phyloP scores from a whole-genome alignment of 2,329 filamentous ascomycete species.

The Cercospora nicotianae region DNA sequence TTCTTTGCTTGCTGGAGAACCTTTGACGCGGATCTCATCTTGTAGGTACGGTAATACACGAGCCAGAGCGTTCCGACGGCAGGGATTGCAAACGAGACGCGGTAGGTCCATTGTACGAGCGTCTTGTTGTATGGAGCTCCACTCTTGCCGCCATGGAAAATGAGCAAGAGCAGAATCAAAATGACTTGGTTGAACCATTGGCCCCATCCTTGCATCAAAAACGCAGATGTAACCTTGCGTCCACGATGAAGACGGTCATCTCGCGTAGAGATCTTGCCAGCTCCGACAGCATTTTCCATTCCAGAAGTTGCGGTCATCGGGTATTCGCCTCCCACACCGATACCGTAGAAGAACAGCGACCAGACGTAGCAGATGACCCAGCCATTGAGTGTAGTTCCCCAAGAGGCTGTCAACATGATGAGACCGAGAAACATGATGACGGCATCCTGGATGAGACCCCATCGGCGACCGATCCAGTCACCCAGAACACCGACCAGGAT shows the following conservation, averaged over 20 bases:
- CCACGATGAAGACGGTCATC: constrained; percentile 94
- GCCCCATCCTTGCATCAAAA: constrained; percentile 98
- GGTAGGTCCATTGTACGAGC: constrained; percentile 87
- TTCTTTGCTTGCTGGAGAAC: constrained; percentile 81
- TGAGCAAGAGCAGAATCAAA: constrained; percentile 79
- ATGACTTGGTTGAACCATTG: constrained; percentile 92
- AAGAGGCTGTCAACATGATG: constrained; percentile 85
- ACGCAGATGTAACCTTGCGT: constrained; percentile 91
- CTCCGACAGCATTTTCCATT: constrained; percentile 74
- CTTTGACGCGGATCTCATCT: constrained; percentile 86
- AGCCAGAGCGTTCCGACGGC: constrained; percentile 91
- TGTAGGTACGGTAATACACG: constrained; percentile 91
- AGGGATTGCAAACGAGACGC: constrained; percentile 86
- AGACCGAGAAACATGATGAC: constrained; percentile 92
- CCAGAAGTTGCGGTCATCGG: constrained; percentile 95
- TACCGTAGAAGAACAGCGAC: constrained; percentile 88
- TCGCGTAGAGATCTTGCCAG: constrained; percentile 82
- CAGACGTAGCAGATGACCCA: constrained; percentile 98
- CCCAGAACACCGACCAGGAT: constrained; percentile 78
- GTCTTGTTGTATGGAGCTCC: constrained; percentile 73
- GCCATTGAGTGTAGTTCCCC: constrained; percentile 82
- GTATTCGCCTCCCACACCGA: constrained; percentile 79
- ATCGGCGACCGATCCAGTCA: constrained; percentile 84
- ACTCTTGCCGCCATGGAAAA: constrained; percentile 80
- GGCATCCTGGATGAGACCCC: constrained; percentile 94